Base-by-base conservation (phyloP, 176 grass and related monocot genomes). In the Phoenix dactylifera region DNA sequence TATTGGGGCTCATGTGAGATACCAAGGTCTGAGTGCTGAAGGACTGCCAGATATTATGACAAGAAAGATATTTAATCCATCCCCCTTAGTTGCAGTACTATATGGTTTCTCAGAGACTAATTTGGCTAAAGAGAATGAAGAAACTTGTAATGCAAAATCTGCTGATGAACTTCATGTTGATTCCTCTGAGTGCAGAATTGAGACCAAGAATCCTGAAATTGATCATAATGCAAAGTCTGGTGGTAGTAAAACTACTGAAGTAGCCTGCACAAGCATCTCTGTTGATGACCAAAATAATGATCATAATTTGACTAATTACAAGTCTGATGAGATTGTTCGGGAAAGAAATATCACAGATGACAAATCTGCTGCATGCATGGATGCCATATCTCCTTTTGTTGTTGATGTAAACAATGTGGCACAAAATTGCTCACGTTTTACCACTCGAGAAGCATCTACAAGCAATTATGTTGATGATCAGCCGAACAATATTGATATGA, bases 1-100 rank as follows among this genome's bases (percentile, higher is more conserved):
- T 64, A 39, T 99, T 61, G 88, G 74, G 30, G 51, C 79, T 56
- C 94, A 99, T 84, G 85, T 79, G 73, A 86, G 79, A 54, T 74
- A 77, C 66, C 64, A 86, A 68, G 79, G 85, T 54, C 14, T 86
- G 57, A 87, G 64, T 69, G 63, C 80, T 72, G 77, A 85, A 68
- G 71, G 61, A 79, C 69, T 89, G 19, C 19, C 62, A 22, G 63
- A 35, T 18, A 35, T 22, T 48, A 59, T 22, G 72, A 60, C 72
- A 26, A 52, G 63, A 82, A 74, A 64, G 58, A 59, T 58, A 50
- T 62, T 26, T 63, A 60, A 24, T 24, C 4, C 78, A 75, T 62
- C 15, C 10, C 26, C 77, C 14, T 60, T 74, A 24, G 55, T 60
- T 52, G 68, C 48, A 61, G 52, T 61, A 49, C 64, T 70, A 49